Percentiles rank a stretch among this genome's conserved stretches.
Conservation (phyloP, 1,284 basidiomycete species). For the Mycena sp. region DNA sequence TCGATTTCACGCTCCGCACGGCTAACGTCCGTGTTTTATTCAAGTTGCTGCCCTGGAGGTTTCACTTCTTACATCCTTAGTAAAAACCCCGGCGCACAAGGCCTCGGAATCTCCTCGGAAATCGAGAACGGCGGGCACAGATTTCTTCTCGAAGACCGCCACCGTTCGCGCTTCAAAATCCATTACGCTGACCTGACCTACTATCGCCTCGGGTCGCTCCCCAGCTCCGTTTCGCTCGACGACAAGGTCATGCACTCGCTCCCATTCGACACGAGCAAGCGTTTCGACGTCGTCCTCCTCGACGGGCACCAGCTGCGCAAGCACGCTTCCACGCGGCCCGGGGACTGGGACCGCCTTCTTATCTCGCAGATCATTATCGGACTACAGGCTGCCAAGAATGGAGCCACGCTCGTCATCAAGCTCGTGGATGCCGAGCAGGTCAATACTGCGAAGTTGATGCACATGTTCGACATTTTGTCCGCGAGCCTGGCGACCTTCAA, state of each 20-base stretch:
- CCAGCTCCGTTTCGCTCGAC: conserved; percentile 5
- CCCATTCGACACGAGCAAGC: conserved; percentile 20
- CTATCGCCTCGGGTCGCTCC: conserved; percentile 31
- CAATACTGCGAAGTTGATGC: conserved; percentile 39
- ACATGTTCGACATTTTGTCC: conserved; percentile 39
- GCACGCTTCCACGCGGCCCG: conserved; percentile 18
- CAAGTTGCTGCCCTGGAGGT: conserved; percentile 41
- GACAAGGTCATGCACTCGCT: conserved; percentile 18
- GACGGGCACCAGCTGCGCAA: conserved; percentile 42
- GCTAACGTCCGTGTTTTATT: background rate
- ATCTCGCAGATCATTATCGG: conserved; percentile 43
- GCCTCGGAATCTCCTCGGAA: conserved; percentile 39
- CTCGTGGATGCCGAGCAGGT: conserved; percentile 38
- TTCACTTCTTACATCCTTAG: conserved; percentile 39
- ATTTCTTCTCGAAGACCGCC: conserved; percentile 31
- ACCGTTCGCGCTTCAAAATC: conserved; percentile 30
- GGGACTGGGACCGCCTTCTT: conserved; percentile 38
- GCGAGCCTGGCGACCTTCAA: conserved; percentile 34
- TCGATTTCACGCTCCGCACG: background rate
- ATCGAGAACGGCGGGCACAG: conserved; percentile 36
- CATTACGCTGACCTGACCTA: conserved; percentile 35
- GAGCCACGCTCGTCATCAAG: conserved; percentile 42
- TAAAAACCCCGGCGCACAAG: conserved; percentile 33
- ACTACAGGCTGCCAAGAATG: conserved; percentile 32
- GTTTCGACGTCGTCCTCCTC: conserved; percentile 42